Evolutionary conservation across 345 rosid genomes (phyloP), one percentile per base, ranked within the genome.

Genomic region (Turritis glabra): DNA sequence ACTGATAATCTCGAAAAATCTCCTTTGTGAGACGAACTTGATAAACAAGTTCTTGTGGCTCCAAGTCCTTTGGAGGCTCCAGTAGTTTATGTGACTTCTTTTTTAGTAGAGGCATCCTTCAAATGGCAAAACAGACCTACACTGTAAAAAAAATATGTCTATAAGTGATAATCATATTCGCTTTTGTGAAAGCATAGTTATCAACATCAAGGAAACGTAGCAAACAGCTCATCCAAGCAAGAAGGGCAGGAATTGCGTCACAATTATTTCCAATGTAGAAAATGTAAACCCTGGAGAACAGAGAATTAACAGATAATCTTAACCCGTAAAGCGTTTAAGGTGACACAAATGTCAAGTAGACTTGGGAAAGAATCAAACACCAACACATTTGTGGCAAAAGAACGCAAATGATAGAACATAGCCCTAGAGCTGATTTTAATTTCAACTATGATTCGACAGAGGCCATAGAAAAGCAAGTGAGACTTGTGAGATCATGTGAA

Each of bases 21-120:
- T 95, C 99, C 78, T 92, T 92, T 5, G 99, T 95, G 75, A 92
- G 89, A 11, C 96, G 96, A 79, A 95, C 83, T 90, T 89, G 99
- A 84, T 85, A 92, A 56, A 95, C 91, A 55, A 77, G 88, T 43
- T 89, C 93, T 3, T 80, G 46, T 62, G 97, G 87, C 44, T 89
- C 88, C 88, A 92, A 89, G 80, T 86, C 79, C 30, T 79, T 71
- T n/a, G 91, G 92, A 15, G 86, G 82, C 69, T 89, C 91, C 73
- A 71, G 75, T 71, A 89, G 79, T 67, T 75, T 57, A 75, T 90
- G 84, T 29, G 93, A 75, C 80, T 80, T 90, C 81, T 89, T 89
- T 78, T 87, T 90, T 60, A 86, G 82, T 41, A 92, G 81, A 71
- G 99, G 98, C 99, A 95, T 95, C 71, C 74, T 77, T 65, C 67